Conservation (phyloP, 441 rosid species). For the Adansonia rubrostipa region DNA sequence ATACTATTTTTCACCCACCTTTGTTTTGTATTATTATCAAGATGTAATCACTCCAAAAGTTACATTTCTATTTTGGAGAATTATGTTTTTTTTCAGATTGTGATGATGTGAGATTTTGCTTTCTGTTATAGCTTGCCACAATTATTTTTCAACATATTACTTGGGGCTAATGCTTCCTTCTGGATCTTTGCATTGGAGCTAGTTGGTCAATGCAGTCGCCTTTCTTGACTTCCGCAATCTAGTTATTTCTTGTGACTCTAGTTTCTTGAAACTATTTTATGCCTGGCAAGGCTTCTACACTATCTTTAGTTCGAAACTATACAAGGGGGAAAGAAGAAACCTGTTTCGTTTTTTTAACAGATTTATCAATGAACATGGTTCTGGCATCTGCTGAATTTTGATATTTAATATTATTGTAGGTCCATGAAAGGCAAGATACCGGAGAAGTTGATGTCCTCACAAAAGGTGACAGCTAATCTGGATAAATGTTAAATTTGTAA, state of each 20-base stretch:
- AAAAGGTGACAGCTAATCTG: slow-evolving; percentile 62
- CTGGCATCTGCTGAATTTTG: slow-evolving; percentile 9
- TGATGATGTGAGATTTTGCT: background rate
- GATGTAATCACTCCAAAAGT: background rate
- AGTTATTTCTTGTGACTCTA: background rate
- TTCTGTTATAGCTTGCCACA: background rate
- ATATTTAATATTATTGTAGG: slow-evolving; percentile 48
- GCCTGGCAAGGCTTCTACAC: background rate
- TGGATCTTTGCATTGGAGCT: background rate
- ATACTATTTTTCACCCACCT: background rate
- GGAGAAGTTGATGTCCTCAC: slow-evolving; percentile 92
- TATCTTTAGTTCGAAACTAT: background rate
- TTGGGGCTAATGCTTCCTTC: slow-evolving; percentile 1
- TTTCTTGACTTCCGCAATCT: background rate
- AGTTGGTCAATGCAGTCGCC: background rate
- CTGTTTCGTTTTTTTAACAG: background rate
- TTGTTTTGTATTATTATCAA: background rate
- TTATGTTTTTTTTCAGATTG: background rate
- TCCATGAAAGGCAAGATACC: slow-evolving; percentile 77
- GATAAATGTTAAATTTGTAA: slow-evolving; percentile 12
- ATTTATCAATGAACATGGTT: background rate
- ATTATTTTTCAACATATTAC: background rate
- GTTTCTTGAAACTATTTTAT: background rate
- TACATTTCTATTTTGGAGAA: background rate
- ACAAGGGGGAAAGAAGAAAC: background rate